Evolutionary conservation across 768 basidiomycete species (phyloP).

Genomic region (Pulveroboletus sp.): DNA sequence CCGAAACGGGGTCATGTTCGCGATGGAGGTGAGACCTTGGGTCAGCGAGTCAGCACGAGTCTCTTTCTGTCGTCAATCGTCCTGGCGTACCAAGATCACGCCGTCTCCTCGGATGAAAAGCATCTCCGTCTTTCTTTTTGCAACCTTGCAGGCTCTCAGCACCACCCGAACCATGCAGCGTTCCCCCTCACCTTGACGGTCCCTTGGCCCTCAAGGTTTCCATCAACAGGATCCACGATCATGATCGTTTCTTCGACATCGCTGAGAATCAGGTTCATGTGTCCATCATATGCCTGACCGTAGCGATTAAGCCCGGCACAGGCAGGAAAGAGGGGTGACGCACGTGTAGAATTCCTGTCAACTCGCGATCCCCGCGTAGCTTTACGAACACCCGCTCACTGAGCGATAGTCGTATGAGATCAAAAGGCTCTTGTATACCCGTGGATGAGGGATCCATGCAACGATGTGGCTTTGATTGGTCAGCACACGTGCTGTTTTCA

Average conservation of each 20-base stretch:
- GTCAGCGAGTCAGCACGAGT: constrained; percentile 12
- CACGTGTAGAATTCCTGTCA: constrained; percentile 91
- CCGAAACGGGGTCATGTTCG: constrained; percentile 44
- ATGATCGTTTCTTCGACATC: constrained; percentile 98
- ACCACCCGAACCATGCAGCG: neutral
- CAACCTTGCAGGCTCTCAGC: constrained; percentile 49
- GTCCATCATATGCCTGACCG: constrained; percentile 95
- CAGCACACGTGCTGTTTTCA: constrained; percentile 26
- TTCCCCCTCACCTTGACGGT: constrained; percentile 59
- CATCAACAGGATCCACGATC: constrained; percentile 84
- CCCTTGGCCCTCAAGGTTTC: constrained; percentile 48
- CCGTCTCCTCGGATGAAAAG: constrained; percentile 96
- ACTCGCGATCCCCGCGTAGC: constrained; percentile 87
- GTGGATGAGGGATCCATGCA: constrained; percentile 67
- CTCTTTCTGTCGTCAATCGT: neutral
- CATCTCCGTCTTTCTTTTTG: constrained; percentile 95
- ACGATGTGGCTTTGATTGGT: constrained; percentile 17
- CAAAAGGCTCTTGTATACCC: constrained; percentile 93
- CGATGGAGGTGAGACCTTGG: constrained; percentile 75
- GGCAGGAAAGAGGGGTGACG: constrained; percentile 25
- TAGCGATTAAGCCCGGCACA: constrained; percentile 5
- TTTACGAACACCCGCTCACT: constrained; percentile 99
- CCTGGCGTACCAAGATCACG: constrained; percentile 76
- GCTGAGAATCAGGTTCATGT: constrained; percentile 98
- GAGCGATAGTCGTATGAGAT: constrained; percentile 91